A percentile compares a stretch with the other conserved stretches of the same genome.
Conservation (phyloP, 257 asterid species). For the Paulownia fortunei region DNA sequence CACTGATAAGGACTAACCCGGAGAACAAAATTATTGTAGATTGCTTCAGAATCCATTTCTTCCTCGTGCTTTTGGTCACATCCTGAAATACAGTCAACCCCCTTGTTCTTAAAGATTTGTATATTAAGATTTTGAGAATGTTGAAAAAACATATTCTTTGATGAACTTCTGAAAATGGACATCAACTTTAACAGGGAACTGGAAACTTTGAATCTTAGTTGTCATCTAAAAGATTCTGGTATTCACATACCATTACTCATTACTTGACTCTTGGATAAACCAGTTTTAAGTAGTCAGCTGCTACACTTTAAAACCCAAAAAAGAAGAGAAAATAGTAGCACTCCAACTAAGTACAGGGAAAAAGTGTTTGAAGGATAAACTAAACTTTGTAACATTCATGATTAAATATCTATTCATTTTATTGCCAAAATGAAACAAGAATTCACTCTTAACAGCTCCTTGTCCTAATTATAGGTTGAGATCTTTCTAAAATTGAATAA, state of each 20-base stretch:
- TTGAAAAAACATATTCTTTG: background rate
- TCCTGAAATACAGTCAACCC: slow-evolving; percentile 56
- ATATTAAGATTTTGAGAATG: background rate
- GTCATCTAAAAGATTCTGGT: background rate
- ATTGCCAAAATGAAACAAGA: background rate
- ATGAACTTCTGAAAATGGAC: background rate
- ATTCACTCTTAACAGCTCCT: background rate
- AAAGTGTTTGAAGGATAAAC: background rate
- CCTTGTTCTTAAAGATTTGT: background rate
- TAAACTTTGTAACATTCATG: background rate
- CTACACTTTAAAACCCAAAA: background rate
- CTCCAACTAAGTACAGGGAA: no score
- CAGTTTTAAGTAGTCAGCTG: background rate
- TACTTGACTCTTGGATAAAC: background rate
- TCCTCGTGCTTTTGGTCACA: slow-evolving; percentile 93
- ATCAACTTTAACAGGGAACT: background rate
- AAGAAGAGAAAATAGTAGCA: background rate
- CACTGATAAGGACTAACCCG: slow-evolving; percentile 60
- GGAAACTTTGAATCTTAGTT: background rate
- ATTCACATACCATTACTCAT: background rate
- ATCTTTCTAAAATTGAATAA: background rate
- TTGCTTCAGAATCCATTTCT: slow-evolving; percentile 88
- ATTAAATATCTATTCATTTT: background rate
- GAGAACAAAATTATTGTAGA: slow-evolving; percentile 82
- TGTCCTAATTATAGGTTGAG: background rate